phyloP scores from a whole-genome alignment of 495 filamentous ascomycete genomes.

The Hypoxylon lenormandii region DNA sequence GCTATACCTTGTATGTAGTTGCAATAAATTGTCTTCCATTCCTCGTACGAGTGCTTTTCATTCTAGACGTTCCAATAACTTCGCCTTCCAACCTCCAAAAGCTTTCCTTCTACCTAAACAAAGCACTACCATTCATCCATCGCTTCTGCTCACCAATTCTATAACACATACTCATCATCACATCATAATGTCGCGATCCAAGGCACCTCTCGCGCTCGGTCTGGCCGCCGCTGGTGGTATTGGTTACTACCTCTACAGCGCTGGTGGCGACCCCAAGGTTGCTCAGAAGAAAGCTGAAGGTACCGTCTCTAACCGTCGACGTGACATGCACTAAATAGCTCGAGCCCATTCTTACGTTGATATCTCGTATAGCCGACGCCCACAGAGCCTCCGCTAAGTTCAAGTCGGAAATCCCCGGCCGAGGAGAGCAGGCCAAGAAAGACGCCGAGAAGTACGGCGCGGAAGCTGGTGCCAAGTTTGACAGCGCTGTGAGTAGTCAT shows the following conservation, averaged over 20 bases:
- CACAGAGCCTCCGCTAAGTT: conserved; percentile 73
- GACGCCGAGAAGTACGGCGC: conserved; percentile 57
- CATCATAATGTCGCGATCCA: conserved; percentile 65
- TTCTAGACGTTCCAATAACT: conserved; percentile 32
- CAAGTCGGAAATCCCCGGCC: conserved; percentile 67
- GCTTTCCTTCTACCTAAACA: conserved; percentile 6
- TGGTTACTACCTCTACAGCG: conserved; percentile 92
- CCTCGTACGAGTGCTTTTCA: conserved; percentile 7
- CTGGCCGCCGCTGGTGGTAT: conserved; percentile 72
- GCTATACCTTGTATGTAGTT: no score
- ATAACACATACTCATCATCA: conserved; percentile 27
- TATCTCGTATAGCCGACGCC: conserved; percentile 66
- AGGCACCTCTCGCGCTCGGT: conserved; percentile 69
- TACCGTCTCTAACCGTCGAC: no score
- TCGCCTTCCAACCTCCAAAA: conserved; percentile 25
- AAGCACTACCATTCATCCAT: conserved; percentile 3
- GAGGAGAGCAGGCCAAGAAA: conserved; percentile 54
- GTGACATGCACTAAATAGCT: not conserved
- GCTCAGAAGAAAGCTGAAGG: conserved; percentile 86
- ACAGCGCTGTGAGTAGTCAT: conserved; percentile 55
- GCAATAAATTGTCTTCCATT: conserved; percentile 26
- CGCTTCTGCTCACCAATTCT: not conserved
- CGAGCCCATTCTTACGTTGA: not conserved
- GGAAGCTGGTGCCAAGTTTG: conserved; percentile 62
- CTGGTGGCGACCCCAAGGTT: conserved; percentile 82